These are phyloP conservation scores for Coix lacrymajobi DNA, from an alignment of 176 grass and related monocot genomes.

Conservation along the genomic window DNA sequence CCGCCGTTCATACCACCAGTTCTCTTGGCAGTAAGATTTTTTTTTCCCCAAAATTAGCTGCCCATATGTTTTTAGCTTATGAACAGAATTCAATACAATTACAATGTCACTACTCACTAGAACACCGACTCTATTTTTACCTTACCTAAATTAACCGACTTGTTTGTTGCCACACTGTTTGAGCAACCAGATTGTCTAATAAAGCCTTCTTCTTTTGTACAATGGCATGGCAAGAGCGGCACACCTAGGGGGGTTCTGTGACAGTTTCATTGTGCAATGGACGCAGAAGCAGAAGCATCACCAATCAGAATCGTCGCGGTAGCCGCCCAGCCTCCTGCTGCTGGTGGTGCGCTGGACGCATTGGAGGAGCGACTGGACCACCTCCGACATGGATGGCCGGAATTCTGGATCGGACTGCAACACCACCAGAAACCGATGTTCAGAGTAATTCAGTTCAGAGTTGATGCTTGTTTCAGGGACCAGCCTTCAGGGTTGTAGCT, in stretches of 20 bases:
- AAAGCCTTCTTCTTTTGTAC: slow-evolving; percentile 7
- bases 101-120: slow-evolving; percentile 3
- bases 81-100: neutral
- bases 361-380: slow-evolving; percentile 54
- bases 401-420: slow-evolving; percentile 65
- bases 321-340: slow-evolving; percentile 43
- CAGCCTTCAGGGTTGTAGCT: neutral
- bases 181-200: neutral
- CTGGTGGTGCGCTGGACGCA: slow-evolving; percentile 53
- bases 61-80: neutral
- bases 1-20: neutral
- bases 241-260: neutral
- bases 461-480: neutral
- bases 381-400: slow-evolving; percentile 82
- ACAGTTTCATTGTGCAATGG: neutral
- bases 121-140: slow-evolving; percentile 5
- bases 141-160: slow-evolving; percentile 20
- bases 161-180: slow-evolving; percentile 15
- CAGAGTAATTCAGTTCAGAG: neutral
- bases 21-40: neutral
- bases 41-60: neutral
- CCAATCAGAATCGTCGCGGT: slow-evolving; percentile 54
- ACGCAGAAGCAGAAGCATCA: slow-evolving; percentile 12
- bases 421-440: neutral
- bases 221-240: neutral